Conservation (phyloP, 2,329 filamentous ascomycete species). For the Orbilia brochopaga region DNA sequence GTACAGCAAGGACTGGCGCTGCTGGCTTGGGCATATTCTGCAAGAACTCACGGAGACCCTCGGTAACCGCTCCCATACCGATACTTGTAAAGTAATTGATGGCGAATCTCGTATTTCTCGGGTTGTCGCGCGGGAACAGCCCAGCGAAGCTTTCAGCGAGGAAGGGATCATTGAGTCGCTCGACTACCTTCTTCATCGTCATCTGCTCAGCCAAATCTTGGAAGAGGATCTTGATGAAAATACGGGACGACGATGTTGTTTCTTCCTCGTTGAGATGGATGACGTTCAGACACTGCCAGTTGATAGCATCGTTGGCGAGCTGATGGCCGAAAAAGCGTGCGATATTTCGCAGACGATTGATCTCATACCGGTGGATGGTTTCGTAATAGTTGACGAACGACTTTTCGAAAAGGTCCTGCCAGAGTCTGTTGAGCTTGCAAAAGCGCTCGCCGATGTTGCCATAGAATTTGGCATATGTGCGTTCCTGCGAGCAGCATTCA, state of each 20-base stretch:
- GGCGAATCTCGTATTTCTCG: conserved; percentile 89
- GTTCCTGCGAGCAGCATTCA: conserved; percentile 94
- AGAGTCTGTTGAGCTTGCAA: conserved; percentile 92
- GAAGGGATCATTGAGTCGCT: conserved; percentile 76
- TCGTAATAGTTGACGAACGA: conserved; percentile 93
- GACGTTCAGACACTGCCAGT: conserved; percentile 85
- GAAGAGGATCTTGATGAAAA: conserved; percentile 98
- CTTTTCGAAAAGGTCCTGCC: conserved; percentile 90
- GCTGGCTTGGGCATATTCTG: conserved; percentile 88
- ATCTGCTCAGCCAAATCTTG: conserved; percentile 88
- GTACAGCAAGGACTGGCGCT: conserved; percentile 52
- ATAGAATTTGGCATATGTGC: conserved; percentile 97
- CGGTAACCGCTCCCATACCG: conserved; percentile 90
- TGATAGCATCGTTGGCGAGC: conserved; percentile 83
- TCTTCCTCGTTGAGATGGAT: conserved; percentile 95
- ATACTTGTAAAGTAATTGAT: conserved; percentile 99
- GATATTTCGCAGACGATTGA: conserved; percentile 91
- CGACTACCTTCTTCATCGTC: conserved; percentile 78
- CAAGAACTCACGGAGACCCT: conserved; percentile 89
- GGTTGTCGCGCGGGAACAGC: conserved; percentile 86
- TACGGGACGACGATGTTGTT: conserved; percentile 92
- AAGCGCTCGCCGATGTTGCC: conserved; percentile 93
- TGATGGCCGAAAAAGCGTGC: conserved; percentile 93
- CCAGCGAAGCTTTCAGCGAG: conserved; percentile 78
- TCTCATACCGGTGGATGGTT: conserved; percentile 96